Percentiles rank a stretch among this genome's conserved stretches.
These are phyloP conservation scores for Yamadazyma sp. DNA, from an alignment of 1,139 yeast species.

Conservation along the genomic window DNA sequence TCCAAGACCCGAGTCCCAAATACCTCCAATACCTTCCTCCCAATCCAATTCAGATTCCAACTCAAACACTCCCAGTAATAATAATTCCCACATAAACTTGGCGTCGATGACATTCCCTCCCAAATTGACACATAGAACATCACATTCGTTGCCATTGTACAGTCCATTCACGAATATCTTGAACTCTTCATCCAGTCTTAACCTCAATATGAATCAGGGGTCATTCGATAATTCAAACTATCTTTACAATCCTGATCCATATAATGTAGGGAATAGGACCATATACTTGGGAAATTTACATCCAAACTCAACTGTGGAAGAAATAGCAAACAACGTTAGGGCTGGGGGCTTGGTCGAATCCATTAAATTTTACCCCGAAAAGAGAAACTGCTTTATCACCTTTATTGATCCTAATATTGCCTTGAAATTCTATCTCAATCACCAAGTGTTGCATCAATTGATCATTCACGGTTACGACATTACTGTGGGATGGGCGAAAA, in stretches of 20 bases:
- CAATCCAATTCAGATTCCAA: not conserved
- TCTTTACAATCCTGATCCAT: slow-evolving; percentile 22
- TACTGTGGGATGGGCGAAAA: slow-evolving; percentile 49
- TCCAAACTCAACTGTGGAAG: slow-evolving; percentile 47
- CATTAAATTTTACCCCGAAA: slow-evolving; percentile 37
- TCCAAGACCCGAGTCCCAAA: not conserved
- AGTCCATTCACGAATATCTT: slow-evolving; percentile 7
- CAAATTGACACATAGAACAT: not conserved
- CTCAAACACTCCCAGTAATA: not conserved
- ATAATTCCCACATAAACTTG: not conserved
- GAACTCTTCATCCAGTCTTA: slow-evolving; percentile 2
- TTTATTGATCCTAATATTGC: slow-evolving; percentile 46
- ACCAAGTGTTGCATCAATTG: slow-evolving; percentile 47
- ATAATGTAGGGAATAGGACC: slow-evolving; percentile 40
- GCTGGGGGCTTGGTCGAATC: slow-evolving; percentile 50
- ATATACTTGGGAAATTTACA: slow-evolving; percentile 48
- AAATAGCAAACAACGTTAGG: slow-evolving; percentile 49
- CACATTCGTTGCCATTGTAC: slow-evolving; percentile 4
- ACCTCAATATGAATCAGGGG: slow-evolving; percentile 1
- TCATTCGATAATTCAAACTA: slow-evolving; percentile 8
- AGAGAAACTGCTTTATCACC: slow-evolving; percentile 45
- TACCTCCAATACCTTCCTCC: slow-evolving; percentile 2
- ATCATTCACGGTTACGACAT: slow-evolving; percentile 48
- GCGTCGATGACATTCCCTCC: not conserved
- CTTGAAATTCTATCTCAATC: slow-evolving; percentile 41